phyloP scores from a whole-genome alignment of 2,329 filamentous ascomycete genomes.

The Pseudocercospora fuligena region DNA sequence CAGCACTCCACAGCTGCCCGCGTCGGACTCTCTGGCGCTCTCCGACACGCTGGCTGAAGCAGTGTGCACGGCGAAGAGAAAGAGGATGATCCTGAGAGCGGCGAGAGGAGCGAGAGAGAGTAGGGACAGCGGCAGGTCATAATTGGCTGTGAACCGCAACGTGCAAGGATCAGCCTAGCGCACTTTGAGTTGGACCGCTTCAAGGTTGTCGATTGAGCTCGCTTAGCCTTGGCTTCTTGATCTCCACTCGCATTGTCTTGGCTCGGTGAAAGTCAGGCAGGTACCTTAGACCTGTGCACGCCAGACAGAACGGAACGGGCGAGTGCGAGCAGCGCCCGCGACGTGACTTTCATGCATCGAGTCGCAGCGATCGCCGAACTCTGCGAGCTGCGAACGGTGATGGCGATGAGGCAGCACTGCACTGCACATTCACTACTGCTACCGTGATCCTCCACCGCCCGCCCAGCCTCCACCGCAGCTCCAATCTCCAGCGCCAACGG shows the following conservation, averaged over 20 bases:
- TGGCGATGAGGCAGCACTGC: too few relatives aligned
- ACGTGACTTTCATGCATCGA: background rate
- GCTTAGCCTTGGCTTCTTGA: background rate
- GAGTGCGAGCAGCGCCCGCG: too few relatives aligned
- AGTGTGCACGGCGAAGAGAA: background rate
- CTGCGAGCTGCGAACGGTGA: background rate
- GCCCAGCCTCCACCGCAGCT: background rate
- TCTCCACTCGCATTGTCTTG: background rate
- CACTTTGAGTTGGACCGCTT: background rate
- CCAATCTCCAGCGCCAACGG: background rate
- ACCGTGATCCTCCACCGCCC: background rate
- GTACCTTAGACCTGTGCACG: background rate
- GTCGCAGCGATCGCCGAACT: background rate
- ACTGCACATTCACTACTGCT: background rate
- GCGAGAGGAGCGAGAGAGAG: background rate
- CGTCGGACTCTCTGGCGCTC: background rate
- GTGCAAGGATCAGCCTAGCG: background rate
- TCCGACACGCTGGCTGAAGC: slow-evolving; percentile 7
- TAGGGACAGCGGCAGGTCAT: background rate
- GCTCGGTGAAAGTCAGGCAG: background rate
- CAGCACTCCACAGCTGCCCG: background rate
- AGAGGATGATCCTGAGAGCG: slow-evolving; percentile 3
- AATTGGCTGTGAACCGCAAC: background rate
- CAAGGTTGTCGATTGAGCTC: background rate
- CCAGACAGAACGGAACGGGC: too few relatives aligned